Conservation (phyloP, 2,329 filamentous ascomycete species). For the Hymenoscyphus occultus region DNA sequence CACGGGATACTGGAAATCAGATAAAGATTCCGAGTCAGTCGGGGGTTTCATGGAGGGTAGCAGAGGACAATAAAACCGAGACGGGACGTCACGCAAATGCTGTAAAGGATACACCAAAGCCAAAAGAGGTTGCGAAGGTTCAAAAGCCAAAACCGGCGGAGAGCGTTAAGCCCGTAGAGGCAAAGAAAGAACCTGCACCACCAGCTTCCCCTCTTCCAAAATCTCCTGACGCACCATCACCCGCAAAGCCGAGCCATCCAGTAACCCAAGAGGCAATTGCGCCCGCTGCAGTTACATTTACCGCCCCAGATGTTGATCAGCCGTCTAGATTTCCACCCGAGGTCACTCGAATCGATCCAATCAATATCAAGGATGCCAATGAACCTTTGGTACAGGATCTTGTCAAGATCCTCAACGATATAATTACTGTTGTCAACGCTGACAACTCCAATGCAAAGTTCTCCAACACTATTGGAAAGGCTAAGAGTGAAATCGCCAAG, state of each 20-base stretch:
- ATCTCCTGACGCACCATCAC: slow-evolving; percentile 26
- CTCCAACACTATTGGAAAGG: slow-evolving; percentile 73
- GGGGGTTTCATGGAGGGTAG: slow-evolving; percentile 77
- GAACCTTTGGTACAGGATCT: slow-evolving; percentile 91
- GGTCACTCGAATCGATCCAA: slow-evolving; percentile 68
- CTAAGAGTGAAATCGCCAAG: slow-evolving; percentile 76
- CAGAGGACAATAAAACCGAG: slow-evolving; percentile 55
- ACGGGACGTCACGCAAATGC: slow-evolving; percentile 61
- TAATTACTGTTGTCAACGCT: slow-evolving; percentile 89
- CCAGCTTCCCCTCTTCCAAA: slow-evolving; percentile 22
- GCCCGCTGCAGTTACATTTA: slow-evolving; percentile 30
- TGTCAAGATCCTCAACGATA: slow-evolving; percentile 91
- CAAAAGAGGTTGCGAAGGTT: slow-evolving; percentile 31
- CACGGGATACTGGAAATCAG: slow-evolving; percentile 60
- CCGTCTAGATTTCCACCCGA: slow-evolving; percentile 62
- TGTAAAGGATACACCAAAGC: slow-evolving; percentile 28
- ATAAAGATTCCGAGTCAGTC: slow-evolving; percentile 83
- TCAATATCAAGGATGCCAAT: slow-evolving; percentile 70
- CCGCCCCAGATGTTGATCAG: slow-evolving; percentile 62
- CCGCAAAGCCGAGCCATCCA: slow-evolving; percentile 23
- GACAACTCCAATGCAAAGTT: slow-evolving; percentile 78
- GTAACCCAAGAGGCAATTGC: slow-evolving; percentile 11
- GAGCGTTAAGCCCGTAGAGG: slow-evolving; percentile 37
- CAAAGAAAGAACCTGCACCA: slow-evolving; percentile 37
- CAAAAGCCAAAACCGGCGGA: slow-evolving; percentile 30